Conservation (phyloP, 768 basidiomycete genomes). For the Hirschioporus abietinus region DNA sequence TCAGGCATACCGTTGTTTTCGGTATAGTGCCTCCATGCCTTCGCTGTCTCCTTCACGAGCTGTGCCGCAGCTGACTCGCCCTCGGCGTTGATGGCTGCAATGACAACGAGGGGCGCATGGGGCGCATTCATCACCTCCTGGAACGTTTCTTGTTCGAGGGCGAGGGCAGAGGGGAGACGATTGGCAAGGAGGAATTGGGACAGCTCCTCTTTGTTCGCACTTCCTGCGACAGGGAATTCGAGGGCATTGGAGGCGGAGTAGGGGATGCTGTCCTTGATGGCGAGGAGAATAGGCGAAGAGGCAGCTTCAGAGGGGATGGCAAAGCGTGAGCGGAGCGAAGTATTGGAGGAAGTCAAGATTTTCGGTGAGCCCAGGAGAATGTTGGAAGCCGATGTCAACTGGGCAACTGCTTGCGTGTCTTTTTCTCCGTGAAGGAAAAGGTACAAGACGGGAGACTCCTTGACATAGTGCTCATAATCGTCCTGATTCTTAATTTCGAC, state of each 20-base stretch:
- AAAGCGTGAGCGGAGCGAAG: constrained; percentile 29
- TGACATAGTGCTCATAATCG: constrained; percentile 36
- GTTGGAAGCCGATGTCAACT: constrained; percentile 53
- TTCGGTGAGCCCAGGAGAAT: constrained; percentile 44
- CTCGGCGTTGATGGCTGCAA: constrained; percentile 46
- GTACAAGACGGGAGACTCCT: constrained; percentile 50
- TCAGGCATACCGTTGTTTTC: constrained; percentile 24
- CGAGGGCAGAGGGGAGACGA: constrained; percentile 65
- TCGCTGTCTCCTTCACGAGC: constrained; percentile 46
- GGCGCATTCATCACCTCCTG: constrained; percentile 81
- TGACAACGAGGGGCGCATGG: constrained; percentile 69
- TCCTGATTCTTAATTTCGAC: constrained; percentile 33
- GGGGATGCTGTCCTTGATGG: constrained; percentile 54
- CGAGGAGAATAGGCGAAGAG: constrained; percentile 59
- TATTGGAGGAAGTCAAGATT: constrained; percentile 36
- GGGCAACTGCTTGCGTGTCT: constrained; percentile 29
- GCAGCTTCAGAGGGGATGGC: constrained; percentile 14
- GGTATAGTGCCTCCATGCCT: constrained; percentile 51
- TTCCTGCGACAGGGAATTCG: constrained; percentile 22
- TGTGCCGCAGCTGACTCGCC: constrained; percentile 38
- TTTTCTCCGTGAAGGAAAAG: constrained; percentile 44
- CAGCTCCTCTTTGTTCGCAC: constrained; percentile 28
- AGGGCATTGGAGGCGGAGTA: constrained; percentile 42
- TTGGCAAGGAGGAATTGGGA: constrained; percentile 58
- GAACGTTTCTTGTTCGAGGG: constrained; percentile 77